These are phyloP conservation scores for Diaporthe ilicicola DNA, from an alignment of 2,329 filamentous ascomycete genomes.

Conservation along the genomic window DNA sequence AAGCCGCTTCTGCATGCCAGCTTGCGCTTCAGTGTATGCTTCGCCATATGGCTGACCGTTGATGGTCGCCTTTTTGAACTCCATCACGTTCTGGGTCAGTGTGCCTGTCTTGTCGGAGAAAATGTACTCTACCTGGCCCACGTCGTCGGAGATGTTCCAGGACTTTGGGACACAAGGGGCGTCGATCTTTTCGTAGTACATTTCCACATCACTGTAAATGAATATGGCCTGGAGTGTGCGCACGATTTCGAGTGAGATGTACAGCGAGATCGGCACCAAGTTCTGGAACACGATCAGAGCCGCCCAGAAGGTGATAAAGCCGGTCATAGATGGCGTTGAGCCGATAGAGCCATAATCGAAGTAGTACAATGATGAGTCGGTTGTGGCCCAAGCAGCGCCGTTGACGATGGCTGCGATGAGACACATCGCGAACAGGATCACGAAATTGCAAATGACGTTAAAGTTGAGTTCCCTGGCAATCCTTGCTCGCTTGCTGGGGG, in stretches of 20 bases:
- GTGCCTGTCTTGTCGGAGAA: constrained; percentile 96
- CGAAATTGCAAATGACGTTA: constrained; percentile 97
- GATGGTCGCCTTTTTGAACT: constrained; percentile 98
- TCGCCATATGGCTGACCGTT: constrained; percentile 97
- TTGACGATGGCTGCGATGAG: constrained; percentile 85
- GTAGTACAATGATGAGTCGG: constrained; percentile 76
- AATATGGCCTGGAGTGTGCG: constrained; percentile 93
- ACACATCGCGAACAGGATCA: constrained; percentile 89
- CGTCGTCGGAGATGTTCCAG: constrained; percentile 98
- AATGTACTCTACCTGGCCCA: constrained; percentile 98
- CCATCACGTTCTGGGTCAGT: constrained; percentile 93
- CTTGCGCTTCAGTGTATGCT: constrained; percentile 96
- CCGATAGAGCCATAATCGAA: constrained; percentile 91
- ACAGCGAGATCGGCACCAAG: constrained; percentile 96
- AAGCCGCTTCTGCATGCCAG: constrained; percentile 92
- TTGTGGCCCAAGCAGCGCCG: constrained; percentile 81
- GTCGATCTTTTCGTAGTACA: constrained; percentile 96
- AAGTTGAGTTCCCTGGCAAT: constrained; percentile 95
- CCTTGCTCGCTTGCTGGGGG: constrained; percentile 90
- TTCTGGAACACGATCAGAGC: constrained; percentile 96
- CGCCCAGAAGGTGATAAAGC: constrained; percentile 97
- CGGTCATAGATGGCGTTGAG: constrained; percentile 77
- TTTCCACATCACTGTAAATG: constrained; percentile 94
- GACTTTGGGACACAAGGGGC: constrained; percentile 97
- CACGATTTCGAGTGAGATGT: constrained; percentile 96